Percentiles rank a stretch among this genome's conserved stretches.
phyloP scores from a whole-genome alignment of 345 rosid species.

The Populus ilicifolia region DNA sequence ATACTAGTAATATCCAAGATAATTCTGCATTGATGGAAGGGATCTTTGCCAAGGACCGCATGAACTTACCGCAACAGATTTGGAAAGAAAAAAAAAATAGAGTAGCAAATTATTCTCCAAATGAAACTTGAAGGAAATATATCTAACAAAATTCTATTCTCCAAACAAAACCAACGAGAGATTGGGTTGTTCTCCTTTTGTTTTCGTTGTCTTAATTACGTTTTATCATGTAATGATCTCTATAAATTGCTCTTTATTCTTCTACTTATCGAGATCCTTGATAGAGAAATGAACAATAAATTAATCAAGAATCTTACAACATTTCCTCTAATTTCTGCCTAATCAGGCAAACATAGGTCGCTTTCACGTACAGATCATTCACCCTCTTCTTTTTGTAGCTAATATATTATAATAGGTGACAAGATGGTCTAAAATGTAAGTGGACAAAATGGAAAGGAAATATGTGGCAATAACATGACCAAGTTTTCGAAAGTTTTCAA shows the following conservation, averaged over 20 bases:
- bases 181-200: too few relatives aligned
- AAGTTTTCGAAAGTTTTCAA: not conserved
- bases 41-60: not conserved
- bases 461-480: slow-evolving; percentile 21
- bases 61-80: not conserved
- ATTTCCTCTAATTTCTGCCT: slow-evolving; percentile 7
- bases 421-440: not conserved
- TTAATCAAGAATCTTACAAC: not conserved
- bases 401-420: not conserved
- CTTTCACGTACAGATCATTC: not conserved
- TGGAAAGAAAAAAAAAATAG: too few relatives aligned
- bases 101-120: too few relatives aligned
- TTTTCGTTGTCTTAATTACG: not conserved
- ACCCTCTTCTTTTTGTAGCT: not conserved
- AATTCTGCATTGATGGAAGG: not conserved
- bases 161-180: not conserved
- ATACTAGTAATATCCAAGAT: not conserved
- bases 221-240: not conserved
- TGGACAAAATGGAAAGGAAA: slow-evolving; percentile 1
- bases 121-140: not conserved
- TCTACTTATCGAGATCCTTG: not conserved
- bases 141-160: not conserved
- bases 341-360: slow-evolving; percentile 5
- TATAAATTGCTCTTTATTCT: not conserved
- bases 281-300: not conserved